phyloP scores from a whole-genome alignment of 768 basidiomycete genomes.

The Trametes punicea region DNA sequence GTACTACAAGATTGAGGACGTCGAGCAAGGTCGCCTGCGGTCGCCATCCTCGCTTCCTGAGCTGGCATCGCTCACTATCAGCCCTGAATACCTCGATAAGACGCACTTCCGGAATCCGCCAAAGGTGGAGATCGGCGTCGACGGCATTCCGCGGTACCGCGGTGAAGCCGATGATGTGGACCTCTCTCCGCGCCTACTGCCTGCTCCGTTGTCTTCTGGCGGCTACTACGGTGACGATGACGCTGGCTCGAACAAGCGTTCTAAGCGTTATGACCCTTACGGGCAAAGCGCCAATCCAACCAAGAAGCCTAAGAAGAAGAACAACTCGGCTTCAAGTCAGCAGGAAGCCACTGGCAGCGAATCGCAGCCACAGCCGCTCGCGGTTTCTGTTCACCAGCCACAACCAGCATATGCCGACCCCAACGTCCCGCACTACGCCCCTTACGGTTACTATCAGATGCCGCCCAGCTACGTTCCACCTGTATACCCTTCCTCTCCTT shows the following conservation, averaged over 20 bases:
- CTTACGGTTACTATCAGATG: constrained; percentile 22
- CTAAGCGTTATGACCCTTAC: constrained; percentile 35
- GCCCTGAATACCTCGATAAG: constrained; percentile 83
- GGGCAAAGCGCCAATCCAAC: constrained; percentile 7
- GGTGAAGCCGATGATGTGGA: constrained; percentile 74
- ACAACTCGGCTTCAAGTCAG: constrained; percentile 17
- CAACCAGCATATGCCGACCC: constrained; percentile 15
- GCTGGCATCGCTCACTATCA: constrained; percentile 81
- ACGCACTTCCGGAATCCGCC: constrained; percentile 91
- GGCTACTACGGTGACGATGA: constrained; percentile 22
- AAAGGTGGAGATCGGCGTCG: constrained; percentile 79
- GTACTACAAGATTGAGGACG: constrained; percentile 92
- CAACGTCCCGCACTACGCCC: constrained; percentile 14
- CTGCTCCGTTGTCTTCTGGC: constrained; percentile 24
- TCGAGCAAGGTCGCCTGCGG: constrained; percentile 82
- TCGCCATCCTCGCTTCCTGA: constrained; percentile 87
- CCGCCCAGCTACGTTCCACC: constrained; percentile 12
- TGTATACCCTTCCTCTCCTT: constrained; percentile 17
- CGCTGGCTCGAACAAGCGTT: constrained; percentile 25
- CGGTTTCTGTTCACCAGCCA: constrained; percentile 13
- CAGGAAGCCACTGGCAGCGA: constrained; percentile 20
- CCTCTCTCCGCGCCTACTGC: constrained; percentile 30
- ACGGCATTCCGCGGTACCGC: constrained; percentile 78
- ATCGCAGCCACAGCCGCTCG: constrained; percentile 8
- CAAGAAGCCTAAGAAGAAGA: constrained; percentile 28